Base-by-base conservation (phyloP, 805 yeast species). In the Candida odintsovae region DNA sequence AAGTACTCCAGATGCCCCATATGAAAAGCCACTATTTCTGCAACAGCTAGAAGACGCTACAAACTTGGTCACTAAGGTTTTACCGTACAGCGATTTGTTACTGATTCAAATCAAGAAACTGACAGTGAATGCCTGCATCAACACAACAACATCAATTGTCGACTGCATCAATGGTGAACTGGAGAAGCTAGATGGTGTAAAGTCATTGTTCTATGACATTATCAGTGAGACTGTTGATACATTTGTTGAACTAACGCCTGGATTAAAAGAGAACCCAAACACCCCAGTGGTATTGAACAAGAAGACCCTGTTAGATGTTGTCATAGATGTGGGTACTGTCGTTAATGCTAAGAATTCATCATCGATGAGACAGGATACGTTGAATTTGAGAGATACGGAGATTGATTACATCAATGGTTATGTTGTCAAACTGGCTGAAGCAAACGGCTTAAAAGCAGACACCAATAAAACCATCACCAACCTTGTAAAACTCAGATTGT, bases 321-420 rank as follows among this genome's bases (percentile, higher is more conserved):
- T 72, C 8, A 71, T 76, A 12, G 42, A 61, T 21, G 63, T 69
- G 9, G 78, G 80, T 6, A 66, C 76, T 19, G 56, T 62, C 19
- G 51, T 61, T 11, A 78, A 90, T 4, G 73, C 76, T 0, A 61
- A 72, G 37, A 92, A 90, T 53, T 70, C 74, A 21, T 65, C 73
- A 12, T 71, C 76, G 1, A 73, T 72, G 76, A 65, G 76, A 58
- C 74, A 72, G 48, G 98, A 92, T 56, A 70, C 61, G 3, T 42
- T 69, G 12, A 66, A 69, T 50, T 48, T 76, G 48, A 74, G 77
- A 53, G 73, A 71, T 15, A 86, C 94, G 0, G 99, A 92, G 60
- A 77, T 92, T 19, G 86, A 83, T 50, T 85, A 77, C 61, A 82
- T 92, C 49, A 94, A 90, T 61, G 97, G 97, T 1, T 88, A 80